Percentiles rank a stretch among this genome's conserved stretches.
Conservation (phyloP, 441 rosid genomes). For the Omphalea diandra region DNA sequence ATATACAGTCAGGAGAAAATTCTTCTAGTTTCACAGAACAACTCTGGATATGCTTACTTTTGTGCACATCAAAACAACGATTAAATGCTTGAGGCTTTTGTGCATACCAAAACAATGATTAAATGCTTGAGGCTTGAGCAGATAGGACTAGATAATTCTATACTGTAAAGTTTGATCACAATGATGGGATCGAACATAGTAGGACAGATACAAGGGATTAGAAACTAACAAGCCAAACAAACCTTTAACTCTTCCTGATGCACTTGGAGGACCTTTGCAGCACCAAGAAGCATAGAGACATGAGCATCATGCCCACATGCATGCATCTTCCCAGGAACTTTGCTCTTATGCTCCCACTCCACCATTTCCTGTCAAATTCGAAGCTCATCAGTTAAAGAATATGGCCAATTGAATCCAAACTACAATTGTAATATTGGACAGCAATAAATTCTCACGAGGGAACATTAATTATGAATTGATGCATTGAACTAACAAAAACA, state of each 20-base stretch:
- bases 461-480: neutral
- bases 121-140: neutral
- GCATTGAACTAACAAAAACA: neutral
- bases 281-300: slow-evolving; percentile 89
- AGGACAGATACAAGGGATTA: neutral
- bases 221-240: slow-evolving; percentile 18
- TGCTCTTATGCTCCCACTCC: slow-evolving; percentile 93
- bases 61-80: neutral
- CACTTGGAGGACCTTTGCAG: slow-evolving; percentile 76
- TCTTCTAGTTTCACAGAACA: neutral
- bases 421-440: too few species aligned
- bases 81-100: neutral
- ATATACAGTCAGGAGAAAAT: neutral
- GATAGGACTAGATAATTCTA: neutral
- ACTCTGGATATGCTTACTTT: too few species aligned
- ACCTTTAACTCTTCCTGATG: slow-evolving; percentile 65
- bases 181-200: neutral
- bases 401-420: slow-evolving; percentile 8
- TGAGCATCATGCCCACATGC: slow-evolving; percentile 97
- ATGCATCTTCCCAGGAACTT: slow-evolving; percentile 84
- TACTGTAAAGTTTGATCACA: neutral
- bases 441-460: neutral
- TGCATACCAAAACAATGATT: neutral
- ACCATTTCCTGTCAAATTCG: slow-evolving; percentile 70
- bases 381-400: slow-evolving; percentile 16